These are phyloP conservation scores for Myriangium duriaei DNA, from an alignment of 2,329 filamentous ascomycete species.

Conservation along the genomic window DNA sequence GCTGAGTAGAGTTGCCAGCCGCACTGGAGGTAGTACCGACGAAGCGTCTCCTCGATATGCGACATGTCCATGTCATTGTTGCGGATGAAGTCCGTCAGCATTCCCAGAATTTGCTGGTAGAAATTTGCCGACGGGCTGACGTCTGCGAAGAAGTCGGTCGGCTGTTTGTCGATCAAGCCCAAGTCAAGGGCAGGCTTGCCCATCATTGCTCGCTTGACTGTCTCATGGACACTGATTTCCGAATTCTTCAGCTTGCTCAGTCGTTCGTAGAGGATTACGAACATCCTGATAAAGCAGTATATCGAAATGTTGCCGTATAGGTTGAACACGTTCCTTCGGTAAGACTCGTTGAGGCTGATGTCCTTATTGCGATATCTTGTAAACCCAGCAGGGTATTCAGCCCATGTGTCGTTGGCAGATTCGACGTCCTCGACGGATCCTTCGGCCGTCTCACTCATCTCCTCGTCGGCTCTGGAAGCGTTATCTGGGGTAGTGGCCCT, in stretches of 20 bases:
- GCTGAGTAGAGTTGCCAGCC: conserved; percentile 93
- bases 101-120: conserved; percentile 72
- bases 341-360: conserved; percentile 66
- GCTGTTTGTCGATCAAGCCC: conserved; percentile 67
- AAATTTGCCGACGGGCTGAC: conserved; percentile 55
- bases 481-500: conserved; percentile 83
- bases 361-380: conserved; percentile 49
- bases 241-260: conserved; percentile 73
- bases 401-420: conserved; percentile 53
- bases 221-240: conserved; percentile 57
- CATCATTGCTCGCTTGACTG: conserved; percentile 59
- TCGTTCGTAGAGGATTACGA: conserved; percentile 80
- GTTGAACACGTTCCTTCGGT: conserved; percentile 69
- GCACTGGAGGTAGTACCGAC: conserved; percentile 79
- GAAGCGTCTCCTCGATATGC: conserved; percentile 78
- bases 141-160: conserved; percentile 60
- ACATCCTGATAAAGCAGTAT: conserved; percentile 88
- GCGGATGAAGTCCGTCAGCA: conserved; percentile 77
- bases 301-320: conserved; percentile 86
- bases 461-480: conserved; percentile 64
- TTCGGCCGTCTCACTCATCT: conserved; percentile 34
- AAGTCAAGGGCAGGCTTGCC: conserved; percentile 74
- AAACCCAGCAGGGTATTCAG: conserved; percentile 41
- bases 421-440: conserved; percentile 19
- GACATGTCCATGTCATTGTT: conserved; percentile 63